phyloP scores from a whole-genome alignment of 805 yeast species.

The Candida jianshihensis region DNA sequence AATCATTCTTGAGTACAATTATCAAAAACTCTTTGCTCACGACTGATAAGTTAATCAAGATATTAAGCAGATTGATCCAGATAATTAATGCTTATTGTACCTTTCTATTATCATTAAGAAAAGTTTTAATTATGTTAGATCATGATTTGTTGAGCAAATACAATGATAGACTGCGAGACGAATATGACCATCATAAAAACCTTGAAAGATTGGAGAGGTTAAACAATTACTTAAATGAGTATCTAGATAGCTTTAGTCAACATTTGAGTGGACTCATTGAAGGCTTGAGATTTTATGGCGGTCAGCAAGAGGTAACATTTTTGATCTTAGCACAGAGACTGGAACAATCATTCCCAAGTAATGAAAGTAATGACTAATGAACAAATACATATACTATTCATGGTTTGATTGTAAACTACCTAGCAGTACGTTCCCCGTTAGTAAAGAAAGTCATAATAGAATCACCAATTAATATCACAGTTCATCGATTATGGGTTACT shows the following conservation, averaged over 20 bases:
- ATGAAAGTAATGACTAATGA: neutral
- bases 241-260: slow-evolving; percentile 37
- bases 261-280: slow-evolving; percentile 38
- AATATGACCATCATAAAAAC: slow-evolving; percentile 34
- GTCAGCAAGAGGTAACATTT: slow-evolving; percentile 40
- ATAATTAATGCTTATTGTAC: slow-evolving; percentile 41
- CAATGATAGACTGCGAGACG: slow-evolving; percentile 30
- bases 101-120: slow-evolving; percentile 45
- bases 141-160: slow-evolving; percentile 34
- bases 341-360: slow-evolving; percentile 23
- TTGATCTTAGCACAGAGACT: slow-evolving; percentile 37
- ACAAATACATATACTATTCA: neutral
- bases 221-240: slow-evolving; percentile 33
- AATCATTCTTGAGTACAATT: slow-evolving; percentile 53
- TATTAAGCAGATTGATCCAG: slow-evolving; percentile 38
- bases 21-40: slow-evolving; percentile 64
- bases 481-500: too few species aligned
- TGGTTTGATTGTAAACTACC: too few species aligned
- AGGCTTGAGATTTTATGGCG: slow-evolving; percentile 41
- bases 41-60: slow-evolving; percentile 42
- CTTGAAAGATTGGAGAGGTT: slow-evolving; percentile 34
- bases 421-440: too few species aligned
- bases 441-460: too few species aligned
- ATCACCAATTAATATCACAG: too few species aligned
- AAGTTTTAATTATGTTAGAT: slow-evolving; percentile 44